These are phyloP conservation scores for Phialemoniopsis sp. DNA, from an alignment of 2,329 filamentous ascomycete species.

Conservation along the genomic window DNA sequence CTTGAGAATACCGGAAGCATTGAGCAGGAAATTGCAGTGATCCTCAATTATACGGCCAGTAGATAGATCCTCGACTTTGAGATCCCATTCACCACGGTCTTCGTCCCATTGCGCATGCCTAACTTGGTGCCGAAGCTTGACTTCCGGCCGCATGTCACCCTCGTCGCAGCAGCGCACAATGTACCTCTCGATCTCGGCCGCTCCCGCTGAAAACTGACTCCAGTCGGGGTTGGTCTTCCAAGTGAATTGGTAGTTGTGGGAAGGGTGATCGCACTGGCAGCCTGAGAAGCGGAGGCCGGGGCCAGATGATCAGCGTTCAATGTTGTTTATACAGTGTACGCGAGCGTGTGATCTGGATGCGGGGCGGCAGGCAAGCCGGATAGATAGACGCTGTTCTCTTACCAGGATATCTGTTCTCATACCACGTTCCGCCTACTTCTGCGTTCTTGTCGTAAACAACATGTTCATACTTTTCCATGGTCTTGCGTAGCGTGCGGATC, in stretches of 20 bases:
- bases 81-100: conserved; percentile 27
- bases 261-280: too few species aligned
- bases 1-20: conserved; percentile 14
- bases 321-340: too few species aligned
- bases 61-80: conserved; percentile 18
- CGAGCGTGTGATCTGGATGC: too few species aligned
- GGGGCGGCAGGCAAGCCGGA: too few species aligned
- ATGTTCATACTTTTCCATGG: conserved; percentile 32
- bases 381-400: too few species aligned
- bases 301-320: too few species aligned
- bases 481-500: too few species aligned
- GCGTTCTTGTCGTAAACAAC: conserved; percentile 42
- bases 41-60: conserved; percentile 11
- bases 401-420: conserved; percentile 40
- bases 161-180: conserved; percentile 23
- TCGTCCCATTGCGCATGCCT: conserved; percentile 39
- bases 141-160: conserved; percentile 30
- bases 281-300: too few species aligned
- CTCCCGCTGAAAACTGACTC: conserved; percentile 19
- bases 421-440: conserved; percentile 44
- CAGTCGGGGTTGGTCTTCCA: conserved; percentile 21
- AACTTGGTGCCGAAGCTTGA: conserved; percentile 37
- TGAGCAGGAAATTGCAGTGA: conserved; percentile 9
- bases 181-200: conserved; percentile 17
- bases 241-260: too few species aligned